These are phyloP conservation scores for Populus ilicifolia DNA, from an alignment of 345 rosid species.

Conservation along the genomic window DNA sequence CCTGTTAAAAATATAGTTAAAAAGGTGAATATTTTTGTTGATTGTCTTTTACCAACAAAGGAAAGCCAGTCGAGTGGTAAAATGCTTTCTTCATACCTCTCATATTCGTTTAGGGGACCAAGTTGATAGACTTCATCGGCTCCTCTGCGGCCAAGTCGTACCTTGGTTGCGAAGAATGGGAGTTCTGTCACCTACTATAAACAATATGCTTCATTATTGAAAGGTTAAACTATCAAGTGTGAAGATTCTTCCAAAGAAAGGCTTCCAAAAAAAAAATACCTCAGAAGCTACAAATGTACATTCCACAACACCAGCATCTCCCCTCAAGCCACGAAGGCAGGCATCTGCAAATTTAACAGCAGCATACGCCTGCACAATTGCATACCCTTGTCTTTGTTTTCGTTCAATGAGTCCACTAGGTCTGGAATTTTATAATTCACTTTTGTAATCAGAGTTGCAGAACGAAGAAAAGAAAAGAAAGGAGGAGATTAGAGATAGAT, in stretches of 20 bases:
- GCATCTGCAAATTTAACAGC: conserved; percentile 96
- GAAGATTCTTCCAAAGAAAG: not conserved
- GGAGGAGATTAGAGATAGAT: not conserved
- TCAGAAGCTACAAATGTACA: conserved; percentile 84
- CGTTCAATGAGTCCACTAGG: not conserved
- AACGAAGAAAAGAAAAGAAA: not conserved
- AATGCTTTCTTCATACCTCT: conserved; percentile 13
- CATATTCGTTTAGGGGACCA: conserved; percentile 28
- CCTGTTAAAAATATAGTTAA: conserved; percentile 24
- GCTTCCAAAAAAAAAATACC: conserved; percentile 27
- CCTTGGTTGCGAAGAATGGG: conserved; percentile 76
- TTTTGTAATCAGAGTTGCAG: not conserved
- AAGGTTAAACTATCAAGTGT: not conserved
- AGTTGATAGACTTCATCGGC: conserved; percentile 29
- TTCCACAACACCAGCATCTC: conserved; percentile 69
- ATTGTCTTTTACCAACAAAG: not conserved
- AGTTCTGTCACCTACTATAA: conserved; percentile 77
- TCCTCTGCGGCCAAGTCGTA: conserved; percentile 26
- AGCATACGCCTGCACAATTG: conserved; percentile 72
- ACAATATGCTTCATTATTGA: not conserved
- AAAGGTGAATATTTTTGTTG: not conserved
- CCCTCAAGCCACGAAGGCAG: conserved; percentile 80
- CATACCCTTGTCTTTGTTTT: not conserved
- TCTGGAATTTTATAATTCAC: not conserved
- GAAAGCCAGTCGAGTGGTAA: not conserved